Evolutionary conservation across 768 basidiomycete genomes (phyloP), one percentile per base, ranked within the genome.

Genomic region (Phylloporus arenicola): DNA sequence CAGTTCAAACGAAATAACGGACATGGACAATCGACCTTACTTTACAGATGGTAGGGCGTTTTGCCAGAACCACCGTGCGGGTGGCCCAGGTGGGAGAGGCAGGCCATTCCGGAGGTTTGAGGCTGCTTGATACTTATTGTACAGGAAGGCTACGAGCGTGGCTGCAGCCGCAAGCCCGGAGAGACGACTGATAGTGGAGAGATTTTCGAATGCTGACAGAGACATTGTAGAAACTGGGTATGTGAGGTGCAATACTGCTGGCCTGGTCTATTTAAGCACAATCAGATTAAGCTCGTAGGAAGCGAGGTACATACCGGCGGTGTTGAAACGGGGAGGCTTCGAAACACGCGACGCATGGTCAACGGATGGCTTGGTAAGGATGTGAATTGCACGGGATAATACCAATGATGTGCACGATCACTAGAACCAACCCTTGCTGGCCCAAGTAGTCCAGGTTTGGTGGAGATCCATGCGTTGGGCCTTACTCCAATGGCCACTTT

Each of bases 61-160:
- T 6, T 60, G 55, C 60, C 58, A 56, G 53, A 62, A 57, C 64
- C 62, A 62, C 14, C 27, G 39, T 1, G 62, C 50, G 2, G 64
- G 64, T 0, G 64, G 64, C 0, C 64, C 64, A 14, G 64, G 64
- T 2, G 62, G 64, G 8, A 65, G 55, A 10, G 58, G 57, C 17
- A 57, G 11, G 8, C 46, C 47, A 27, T 54, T 43, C 47, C 43
- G 52, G 19, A n/a, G 43, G 38, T 30, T 38, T 1, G 45, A 14
- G 7, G 45, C 22, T 16, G 13, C 27, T 19, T 37, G 44, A 16
- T 16, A 22, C 11, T 27, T 38, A 19, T 41, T 51, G 45, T 56
- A 57, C 6, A 59, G 9, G 3, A 52, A 17, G 20, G 34, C 24
- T 1, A 45, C 19, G 22, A 38, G 8, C 1, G 14, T 19, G 4